phyloP scores from a whole-genome alignment of 2,329 filamentous ascomycete genomes.

The Ophiostoma fasciatum region DNA sequence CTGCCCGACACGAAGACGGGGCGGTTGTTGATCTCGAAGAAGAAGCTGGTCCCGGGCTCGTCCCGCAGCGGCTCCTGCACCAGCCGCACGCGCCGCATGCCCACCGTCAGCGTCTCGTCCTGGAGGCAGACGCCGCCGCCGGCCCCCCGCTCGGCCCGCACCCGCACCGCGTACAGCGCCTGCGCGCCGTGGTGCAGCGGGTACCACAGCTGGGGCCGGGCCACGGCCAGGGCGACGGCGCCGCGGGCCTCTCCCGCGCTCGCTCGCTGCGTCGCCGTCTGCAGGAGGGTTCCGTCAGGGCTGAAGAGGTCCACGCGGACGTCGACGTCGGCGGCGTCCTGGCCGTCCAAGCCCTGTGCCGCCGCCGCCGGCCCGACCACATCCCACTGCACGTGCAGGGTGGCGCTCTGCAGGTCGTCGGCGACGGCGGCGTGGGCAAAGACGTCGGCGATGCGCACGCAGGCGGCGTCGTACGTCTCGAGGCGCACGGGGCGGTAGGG shows the following conservation, averaged over 20 bases:
- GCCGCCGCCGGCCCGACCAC: not conserved
- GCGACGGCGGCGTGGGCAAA: not conserved
- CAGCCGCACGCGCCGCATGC: conserved; percentile 3
- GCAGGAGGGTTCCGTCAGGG: not conserved
- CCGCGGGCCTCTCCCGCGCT: too few species aligned
- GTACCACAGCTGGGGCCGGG: conserved; percentile 6
- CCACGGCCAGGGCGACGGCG: not conserved
- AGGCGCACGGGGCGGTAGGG: conserved; percentile 53
- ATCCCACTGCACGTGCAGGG: not conserved
- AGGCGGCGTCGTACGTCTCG: conserved; percentile 40
- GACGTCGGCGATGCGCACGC: conserved; percentile 28
- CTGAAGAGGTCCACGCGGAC: not conserved
- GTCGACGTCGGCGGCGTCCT: too few species aligned
- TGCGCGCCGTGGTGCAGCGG: conserved; percentile 6
- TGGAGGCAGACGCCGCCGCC: too few species aligned
- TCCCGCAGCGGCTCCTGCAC: conserved; percentile 4
- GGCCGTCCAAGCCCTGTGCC: too few species aligned
- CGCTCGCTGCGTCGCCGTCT: not conserved
- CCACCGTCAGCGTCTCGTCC: not conserved
- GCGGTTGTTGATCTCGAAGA: conserved; percentile 7
- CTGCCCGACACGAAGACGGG: conserved; percentile 27
- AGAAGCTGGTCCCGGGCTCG: conserved; percentile 6
- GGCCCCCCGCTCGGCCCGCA: too few species aligned
- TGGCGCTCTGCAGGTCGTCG: not conserved
- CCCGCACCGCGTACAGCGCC: conserved; percentile 1